Evolutionary conservation across 1,284 basidiomycete species (phyloP).

Genomic region (Microbotryum scabiosae): DNA sequence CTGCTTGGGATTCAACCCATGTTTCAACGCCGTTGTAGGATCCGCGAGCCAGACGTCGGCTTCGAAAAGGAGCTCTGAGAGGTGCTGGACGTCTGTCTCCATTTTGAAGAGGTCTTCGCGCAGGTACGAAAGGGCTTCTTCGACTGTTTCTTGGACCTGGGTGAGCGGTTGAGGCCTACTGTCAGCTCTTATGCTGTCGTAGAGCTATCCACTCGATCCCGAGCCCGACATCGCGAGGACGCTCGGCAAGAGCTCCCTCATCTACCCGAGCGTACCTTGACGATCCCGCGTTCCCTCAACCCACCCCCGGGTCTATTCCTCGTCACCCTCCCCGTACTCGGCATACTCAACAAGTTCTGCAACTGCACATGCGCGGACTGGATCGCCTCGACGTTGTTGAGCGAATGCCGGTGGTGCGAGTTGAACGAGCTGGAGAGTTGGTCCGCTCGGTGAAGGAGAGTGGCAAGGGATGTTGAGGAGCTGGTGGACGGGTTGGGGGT

Average conservation of each 20-base stretch:
- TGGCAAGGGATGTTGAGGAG: conserved; percentile 8
- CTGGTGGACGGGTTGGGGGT: too few relatives aligned
- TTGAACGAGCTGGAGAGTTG: conserved; percentile 22
- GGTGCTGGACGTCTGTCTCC: conserved; percentile 24
- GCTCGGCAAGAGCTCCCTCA: background rate
- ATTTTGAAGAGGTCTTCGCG: conserved; percentile 24
- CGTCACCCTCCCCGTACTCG: conserved; percentile 13
- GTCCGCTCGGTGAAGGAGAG: conserved; percentile 26
- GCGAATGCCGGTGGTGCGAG: conserved; percentile 19
- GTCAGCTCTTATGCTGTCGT: too few relatives aligned
- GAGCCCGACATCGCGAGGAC: too few relatives aligned
- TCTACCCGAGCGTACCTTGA: background rate
- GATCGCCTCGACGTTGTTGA: conserved; percentile 20
- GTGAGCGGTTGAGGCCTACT: background rate
- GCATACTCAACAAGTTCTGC: conserved; percentile 24
- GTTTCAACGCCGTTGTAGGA: conserved; percentile 17
- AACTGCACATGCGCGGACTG: conserved; percentile 17
- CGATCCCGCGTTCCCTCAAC: conserved; percentile 24
- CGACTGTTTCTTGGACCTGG: conserved; percentile 28
- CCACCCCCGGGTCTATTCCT: conserved; percentile 23
- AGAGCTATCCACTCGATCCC: too few relatives aligned
- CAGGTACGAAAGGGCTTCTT: conserved; percentile 18
- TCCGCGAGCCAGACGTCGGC: conserved; percentile 26
- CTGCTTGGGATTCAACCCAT: conserved; percentile 27
- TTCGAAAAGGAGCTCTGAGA: conserved; percentile 24